phyloP scores from a whole-genome alignment of 371 early-diverging fungal genomes.

The Mortierella sp. region DNA sequence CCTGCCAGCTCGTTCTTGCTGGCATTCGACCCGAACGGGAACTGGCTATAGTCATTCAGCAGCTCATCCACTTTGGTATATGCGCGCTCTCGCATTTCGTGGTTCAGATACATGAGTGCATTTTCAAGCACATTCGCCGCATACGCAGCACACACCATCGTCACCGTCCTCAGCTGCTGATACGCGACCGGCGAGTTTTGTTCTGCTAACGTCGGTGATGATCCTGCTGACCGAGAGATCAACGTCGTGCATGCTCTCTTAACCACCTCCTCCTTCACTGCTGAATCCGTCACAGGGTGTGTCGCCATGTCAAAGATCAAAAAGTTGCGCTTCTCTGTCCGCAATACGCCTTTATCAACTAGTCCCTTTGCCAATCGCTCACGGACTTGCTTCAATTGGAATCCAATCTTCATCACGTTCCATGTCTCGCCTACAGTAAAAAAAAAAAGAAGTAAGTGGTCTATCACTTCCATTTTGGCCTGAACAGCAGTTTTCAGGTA shows the following conservation, averaged over 20 bases:
- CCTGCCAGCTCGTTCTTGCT: conserved; percentile 64
- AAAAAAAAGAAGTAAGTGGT: neutral
- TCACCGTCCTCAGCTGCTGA: conserved; percentile 76
- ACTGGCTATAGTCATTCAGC: conserved; percentile 85
- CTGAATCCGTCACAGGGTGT: conserved; percentile 87
- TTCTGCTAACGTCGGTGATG: conserved; percentile 57
- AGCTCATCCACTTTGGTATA: conserved; percentile 90
- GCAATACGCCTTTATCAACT: conserved; percentile 96
- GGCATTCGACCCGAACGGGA: conserved; percentile 77
- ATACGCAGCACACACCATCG: conserved; percentile 95
- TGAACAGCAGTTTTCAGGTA: too few relatives aligned
- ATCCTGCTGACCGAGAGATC: conserved; percentile 58
- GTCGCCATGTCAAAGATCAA: conserved; percentile 97
- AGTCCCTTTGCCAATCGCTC: conserved; percentile 96
- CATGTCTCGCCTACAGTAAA: conserved; percentile 90
- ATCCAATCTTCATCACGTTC: conserved; percentile 96
- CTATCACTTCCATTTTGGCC: too few relatives aligned
- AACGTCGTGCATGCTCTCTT: conserved; percentile 83
- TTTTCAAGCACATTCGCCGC: conserved; percentile 97
- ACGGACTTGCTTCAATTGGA: conserved; percentile 97
- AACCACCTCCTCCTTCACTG: conserved; percentile 88
- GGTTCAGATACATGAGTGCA: conserved; percentile 85
- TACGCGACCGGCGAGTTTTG: conserved; percentile 57
- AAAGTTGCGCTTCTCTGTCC: conserved; percentile 95
- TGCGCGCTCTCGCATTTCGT: conserved; percentile 88